Evolutionary conservation across 257 asterid genomes (phyloP).

Genomic region (Phtheirospermum japonicum): DNA sequence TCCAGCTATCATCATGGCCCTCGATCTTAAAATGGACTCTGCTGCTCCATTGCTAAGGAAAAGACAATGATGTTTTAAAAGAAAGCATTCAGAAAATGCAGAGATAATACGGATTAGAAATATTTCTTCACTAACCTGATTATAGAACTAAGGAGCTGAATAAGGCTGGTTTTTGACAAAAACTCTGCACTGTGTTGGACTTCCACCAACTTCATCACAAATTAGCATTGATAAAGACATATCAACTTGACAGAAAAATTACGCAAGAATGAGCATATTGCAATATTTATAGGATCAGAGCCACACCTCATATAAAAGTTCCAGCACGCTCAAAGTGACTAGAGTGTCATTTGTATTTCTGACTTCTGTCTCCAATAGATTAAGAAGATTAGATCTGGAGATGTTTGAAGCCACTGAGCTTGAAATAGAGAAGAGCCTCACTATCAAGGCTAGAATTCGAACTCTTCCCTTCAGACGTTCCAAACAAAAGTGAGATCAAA

Average conservation of each 20-base stretch:
- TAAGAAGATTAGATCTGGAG: constrained; percentile 64
- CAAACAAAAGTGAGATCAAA: constrained; percentile 30
- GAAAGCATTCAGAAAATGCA: constrained; percentile 10
- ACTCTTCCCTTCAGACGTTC: constrained; percentile 67
- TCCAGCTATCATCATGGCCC: constrained; percentile 91
- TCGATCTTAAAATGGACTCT: constrained; percentile 76
- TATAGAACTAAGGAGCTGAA: constrained; percentile 76
- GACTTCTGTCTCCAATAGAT: constrained; percentile 76
- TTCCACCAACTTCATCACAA: constrained; percentile 71
- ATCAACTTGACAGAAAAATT: constrained; percentile 6
- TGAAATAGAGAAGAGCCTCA: constrained; percentile 87
- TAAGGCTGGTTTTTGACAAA: constrained; percentile 70
- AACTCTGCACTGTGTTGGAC: constrained; percentile 75
- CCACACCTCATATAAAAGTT: constrained; percentile 86
- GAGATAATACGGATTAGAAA: constrained; percentile 4
- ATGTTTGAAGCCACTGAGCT: constrained; percentile 68
- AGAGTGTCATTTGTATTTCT: constrained; percentile 60
- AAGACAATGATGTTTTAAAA: constrained; percentile 17
- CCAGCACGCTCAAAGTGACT: constrained; percentile 75
- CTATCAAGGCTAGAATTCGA: constrained; percentile 81
- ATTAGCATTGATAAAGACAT: constrained; percentile 20
- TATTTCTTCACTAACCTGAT: constrained; percentile 55
- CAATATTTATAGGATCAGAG: constrained; percentile 24
- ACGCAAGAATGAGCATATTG: constrained; percentile 2
- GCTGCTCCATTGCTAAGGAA: constrained; percentile 57